These are phyloP conservation scores for Verticillium klebahnii DNA, from an alignment of 2,329 filamentous ascomycete genomes.

Conservation along the genomic window DNA sequence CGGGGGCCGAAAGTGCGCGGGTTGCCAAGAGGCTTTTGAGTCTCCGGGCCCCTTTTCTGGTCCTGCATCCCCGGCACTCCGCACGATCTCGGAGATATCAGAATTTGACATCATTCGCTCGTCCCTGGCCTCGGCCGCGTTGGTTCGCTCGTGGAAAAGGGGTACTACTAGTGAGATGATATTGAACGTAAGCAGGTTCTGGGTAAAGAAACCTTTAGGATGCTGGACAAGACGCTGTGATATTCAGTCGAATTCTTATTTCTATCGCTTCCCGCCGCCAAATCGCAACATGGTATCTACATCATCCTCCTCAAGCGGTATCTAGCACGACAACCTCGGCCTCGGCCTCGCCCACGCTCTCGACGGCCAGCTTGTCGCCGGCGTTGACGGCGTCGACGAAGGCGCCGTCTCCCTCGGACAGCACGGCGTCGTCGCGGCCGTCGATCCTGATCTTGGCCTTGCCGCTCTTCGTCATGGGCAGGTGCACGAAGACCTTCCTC, in stretches of 20 bases:
- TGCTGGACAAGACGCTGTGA: too few species aligned
- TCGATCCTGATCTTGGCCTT: constrained; percentile 67
- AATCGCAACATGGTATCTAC: not conserved
- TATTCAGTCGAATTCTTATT: not conserved
- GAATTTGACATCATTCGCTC: too few species aligned
- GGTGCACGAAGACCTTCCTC: constrained; percentile 74
- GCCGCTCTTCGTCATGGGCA: constrained; percentile 75
- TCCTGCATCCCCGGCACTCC: too few species aligned
- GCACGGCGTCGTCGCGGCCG: constrained; percentile 59
- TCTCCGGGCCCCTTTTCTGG: not conserved
- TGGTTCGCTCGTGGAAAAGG: too few species aligned
- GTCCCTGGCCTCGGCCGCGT: too few species aligned
- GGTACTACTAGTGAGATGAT: too few species aligned
- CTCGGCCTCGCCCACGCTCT: constrained; percentile 64
- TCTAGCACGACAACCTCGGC: constrained; percentile 67
- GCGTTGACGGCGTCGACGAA: constrained; percentile 63
- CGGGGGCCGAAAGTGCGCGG: too few species aligned
- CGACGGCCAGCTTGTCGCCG: constrained; percentile 59
- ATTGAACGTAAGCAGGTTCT: too few species aligned
- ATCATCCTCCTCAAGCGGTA: constrained; percentile 41
- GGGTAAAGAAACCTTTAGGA: too few species aligned
- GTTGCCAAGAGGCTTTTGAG: not conserved
- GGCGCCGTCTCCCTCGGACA: constrained; percentile 77
- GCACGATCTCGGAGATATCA: too few species aligned
- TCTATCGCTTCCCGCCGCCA: not conserved